Evolutionary conservation across 2,329 filamentous ascomycete species (phyloP), one percentile per base, ranked within the genome.

Genomic region (Ustulina deusta): DNA sequence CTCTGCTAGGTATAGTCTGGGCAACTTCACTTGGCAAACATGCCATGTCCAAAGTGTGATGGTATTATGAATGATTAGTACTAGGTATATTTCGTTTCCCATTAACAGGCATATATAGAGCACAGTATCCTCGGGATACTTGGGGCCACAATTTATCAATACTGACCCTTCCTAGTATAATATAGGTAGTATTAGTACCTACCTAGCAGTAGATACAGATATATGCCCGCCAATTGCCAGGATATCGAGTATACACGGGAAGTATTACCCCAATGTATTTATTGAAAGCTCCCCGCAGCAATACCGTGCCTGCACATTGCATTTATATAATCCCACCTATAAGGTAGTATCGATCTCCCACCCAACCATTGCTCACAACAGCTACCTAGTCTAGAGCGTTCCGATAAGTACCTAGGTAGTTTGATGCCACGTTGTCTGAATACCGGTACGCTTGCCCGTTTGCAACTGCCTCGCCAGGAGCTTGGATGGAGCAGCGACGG

Each of bases 311-410:
- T 42, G 40, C 40, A 42, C 15, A 42, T 42, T 6, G 6, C 6
- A 11, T 1, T 20, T 20, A 20, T n/a, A 42, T 13, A 15, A n/a
- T n/a, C n/a, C 36, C 36, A 6, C 29, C 27, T 36, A 15, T 49
- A n/a, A n/a, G n/a, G 34, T 25, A 57, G 15, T 22, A 38, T 40
- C 5, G n/a, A 42, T 57, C 57, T 63, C n/a, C 6, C 59, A 51
- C 25, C 44, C 55, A 52, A 17, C 38, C 34, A 36, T 34, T 27
- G 11, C 25, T 22, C 34, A 29, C 65, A 48, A 48, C 17, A 55
- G 13, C 20, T 60, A 38, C n/a, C n/a, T n/a, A n/a, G n/a, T n/a
- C n/a, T n/a, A n/a, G n/a, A n/a, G n/a, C n/a, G 32, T 61, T 20
- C 29, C 32, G 27, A 38, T 46, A 48, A 34, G 36, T 49, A n/a